A percentile compares a stretch with the other conserved stretches of the same genome.
These are phyloP conservation scores for Fraxinus ornus DNA, from an alignment of 305 asterid species.

Conservation along the genomic window DNA sequence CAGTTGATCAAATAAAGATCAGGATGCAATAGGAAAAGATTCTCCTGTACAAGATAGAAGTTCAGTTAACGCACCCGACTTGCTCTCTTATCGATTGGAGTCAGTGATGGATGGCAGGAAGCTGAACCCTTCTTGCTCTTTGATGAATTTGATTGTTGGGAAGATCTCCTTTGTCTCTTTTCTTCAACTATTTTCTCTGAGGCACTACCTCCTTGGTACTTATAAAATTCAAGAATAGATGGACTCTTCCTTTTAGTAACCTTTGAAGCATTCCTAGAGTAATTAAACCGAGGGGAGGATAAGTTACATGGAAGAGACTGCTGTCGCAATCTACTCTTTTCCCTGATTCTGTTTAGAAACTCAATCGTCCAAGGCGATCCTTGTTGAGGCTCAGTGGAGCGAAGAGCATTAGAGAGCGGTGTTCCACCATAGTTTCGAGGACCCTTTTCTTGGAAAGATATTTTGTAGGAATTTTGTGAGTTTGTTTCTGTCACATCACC, in stretches of 20 bases:
- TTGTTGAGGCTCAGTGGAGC: conserved; percentile 47
- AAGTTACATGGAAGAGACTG: conserved; percentile 55
- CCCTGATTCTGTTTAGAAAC: conserved; percentile 85
- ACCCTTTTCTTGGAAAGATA: conserved; percentile 38
- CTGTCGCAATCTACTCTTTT: conserved; percentile 72
- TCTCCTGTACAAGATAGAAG: conserved; percentile 19
- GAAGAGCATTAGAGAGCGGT: conserved; percentile 71
- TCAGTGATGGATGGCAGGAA: conserved; percentile 47
- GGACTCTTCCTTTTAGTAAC: conserved; percentile 76
- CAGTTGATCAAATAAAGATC: conserved; percentile 37
- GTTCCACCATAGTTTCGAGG: conserved; percentile 46
- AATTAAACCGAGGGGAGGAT: conserved; percentile 50
- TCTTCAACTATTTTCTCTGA: conserved; percentile 46
- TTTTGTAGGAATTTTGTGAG: conserved; percentile 34
- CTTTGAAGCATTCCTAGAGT: conserved; percentile 48
- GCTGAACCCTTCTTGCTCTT: conserved; percentile 50
- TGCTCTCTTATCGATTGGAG: conserved; percentile 88
- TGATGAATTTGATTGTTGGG: conserved; percentile 41
- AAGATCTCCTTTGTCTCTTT: conserved; percentile 52
- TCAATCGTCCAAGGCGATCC: conserved; percentile 94
- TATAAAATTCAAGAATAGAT: conserved; percentile 72
- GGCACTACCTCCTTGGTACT: conserved; percentile 59
- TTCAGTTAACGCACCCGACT: conserved; percentile 55
- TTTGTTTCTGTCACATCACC: conserved; percentile 34
- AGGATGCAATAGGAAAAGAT: conserved; percentile 23